Evolutionary conservation across 495 filamentous ascomycete species (phyloP).

Genomic region (Xylaria acuta): DNA sequence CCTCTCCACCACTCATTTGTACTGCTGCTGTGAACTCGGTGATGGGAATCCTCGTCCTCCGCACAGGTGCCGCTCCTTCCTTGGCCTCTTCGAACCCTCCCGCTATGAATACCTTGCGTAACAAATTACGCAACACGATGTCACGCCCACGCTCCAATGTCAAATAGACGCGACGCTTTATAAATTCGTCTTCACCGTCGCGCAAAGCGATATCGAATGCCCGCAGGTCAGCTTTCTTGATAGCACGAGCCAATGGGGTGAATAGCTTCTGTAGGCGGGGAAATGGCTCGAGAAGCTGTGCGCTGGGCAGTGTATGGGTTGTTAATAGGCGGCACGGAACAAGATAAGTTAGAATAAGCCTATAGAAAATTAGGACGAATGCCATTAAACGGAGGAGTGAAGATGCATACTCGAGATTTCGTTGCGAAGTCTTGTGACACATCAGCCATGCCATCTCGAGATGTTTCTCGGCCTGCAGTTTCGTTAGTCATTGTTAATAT

Average conservation of each 20-base stretch:
- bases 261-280: conserved; percentile 82
- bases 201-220: conserved; percentile 85
- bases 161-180: conserved; percentile 93
- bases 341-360: conserved; percentile 92
- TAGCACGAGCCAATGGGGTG: conserved; percentile 74
- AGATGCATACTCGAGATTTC: conserved; percentile 75
- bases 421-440: conserved; percentile 72
- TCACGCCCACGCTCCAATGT: conserved; percentile 92
- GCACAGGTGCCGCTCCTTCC: conserved; percentile 62
- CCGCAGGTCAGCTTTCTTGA: conserved; percentile 79
- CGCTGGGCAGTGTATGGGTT: conserved; percentile 79
- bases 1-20: conserved; percentile 62
- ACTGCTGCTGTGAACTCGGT: conserved; percentile 73
- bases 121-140: conserved; percentile 85
- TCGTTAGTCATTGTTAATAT: not conserved
- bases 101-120: conserved; percentile 86
- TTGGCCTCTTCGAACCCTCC: conserved; percentile 79
- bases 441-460: conserved; percentile 77
- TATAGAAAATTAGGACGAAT: conserved; percentile 47
- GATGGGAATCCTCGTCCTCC: conserved; percentile 79
- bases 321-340: conserved; percentile 91
- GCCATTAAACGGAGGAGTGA: conserved; percentile 12
- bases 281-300: conserved; percentile 70
- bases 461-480: conserved; percentile 73
- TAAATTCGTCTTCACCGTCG: conserved; percentile 83